These are phyloP conservation scores for Kodamaea neixiangensis DNA, from an alignment of 805 yeast genomes.

Conservation along the genomic window DNA sequence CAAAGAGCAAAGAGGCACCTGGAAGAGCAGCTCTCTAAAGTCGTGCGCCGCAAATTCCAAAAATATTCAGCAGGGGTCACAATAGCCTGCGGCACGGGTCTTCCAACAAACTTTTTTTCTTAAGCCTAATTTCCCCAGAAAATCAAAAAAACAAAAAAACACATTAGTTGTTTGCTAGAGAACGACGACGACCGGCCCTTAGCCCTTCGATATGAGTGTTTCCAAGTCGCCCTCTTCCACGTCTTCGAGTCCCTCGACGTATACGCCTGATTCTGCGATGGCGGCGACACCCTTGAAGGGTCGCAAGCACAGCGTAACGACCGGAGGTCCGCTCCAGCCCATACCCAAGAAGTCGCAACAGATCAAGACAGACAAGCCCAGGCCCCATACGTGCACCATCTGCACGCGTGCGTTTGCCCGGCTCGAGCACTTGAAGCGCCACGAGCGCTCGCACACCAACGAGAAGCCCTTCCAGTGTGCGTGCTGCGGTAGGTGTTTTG, in stretches of 20 bases:
- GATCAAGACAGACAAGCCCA: constrained; percentile 87
- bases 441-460: constrained; percentile 85
- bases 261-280: constrained; percentile 7
- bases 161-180: background rate
- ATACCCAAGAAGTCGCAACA: constrained; percentile 84
- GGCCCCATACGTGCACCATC: constrained; percentile 87
- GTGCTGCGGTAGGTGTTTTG: constrained; percentile 94
- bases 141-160: background rate
- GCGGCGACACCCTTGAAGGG: constrained; percentile 6
- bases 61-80: background rate
- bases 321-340: constrained; percentile 47
- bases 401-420: constrained; percentile 97
- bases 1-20: no score
- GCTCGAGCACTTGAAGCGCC: constrained; percentile 89
- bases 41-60: background rate
- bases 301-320: constrained; percentile 3
- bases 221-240: constrained; percentile 15
- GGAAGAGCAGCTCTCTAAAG: no score
- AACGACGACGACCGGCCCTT: background rate
- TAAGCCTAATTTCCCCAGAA: background rate
- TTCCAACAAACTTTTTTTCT: background rate
- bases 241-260: constrained; percentile 13
- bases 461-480: constrained; percentile 94
- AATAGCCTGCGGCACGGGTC: background rate
- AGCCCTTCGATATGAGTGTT: constrained; percentile 11